Evolutionary conservation across 352 stramenopile species (phyloP), one percentile per base, ranked within the genome.

Genomic region (Elongisporangium senticosum): DNA sequence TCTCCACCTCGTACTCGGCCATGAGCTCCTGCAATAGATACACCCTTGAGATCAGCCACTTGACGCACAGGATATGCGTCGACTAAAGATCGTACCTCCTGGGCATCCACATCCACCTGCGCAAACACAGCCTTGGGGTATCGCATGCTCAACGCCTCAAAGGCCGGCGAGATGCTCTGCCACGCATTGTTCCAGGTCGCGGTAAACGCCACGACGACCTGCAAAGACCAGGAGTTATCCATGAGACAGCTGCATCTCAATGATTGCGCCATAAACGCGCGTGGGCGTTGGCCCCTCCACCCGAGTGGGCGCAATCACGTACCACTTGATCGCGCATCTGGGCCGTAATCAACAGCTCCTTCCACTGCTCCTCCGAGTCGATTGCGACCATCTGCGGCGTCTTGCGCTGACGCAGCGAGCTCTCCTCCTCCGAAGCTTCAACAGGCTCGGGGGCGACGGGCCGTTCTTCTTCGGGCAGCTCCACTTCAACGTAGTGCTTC

Each of bases 161-260:
- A 96, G 26, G 86, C 70, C 13, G 86, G 88, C 20, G 79, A 78
- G 49, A 96, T 93, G 49, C 75, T 79, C 53, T 82, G 63, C 66
- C 88, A 95, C 8, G 85, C 83, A 61, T 88, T 83, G 67, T 82
- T 94, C 88, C 86, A 96, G 47, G 79, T 80, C 8, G 88, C 88
- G 59, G 75, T 88, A 53, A 96, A 96, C 56, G 93, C 84, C 59
- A 95, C 86, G 49, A 95, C 67, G 58, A 95, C 66, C 81, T 91
- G 40, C 40, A 63, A 2, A 43, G 49, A 49, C 33, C 51, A 61
- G 23, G 0, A 40, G 23, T 33, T 43, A 43, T 43, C 33, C 33
- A 55, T 55, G 51, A 39, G 26, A 43, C 51, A 24, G 51, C 51
- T 24, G 22, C 51, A 39, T 21, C 23, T 26, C 23, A 54, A 23